Evolutionary conservation across 345 rosid genomes (phyloP).

Genomic region (Linum lewisii): DNA sequence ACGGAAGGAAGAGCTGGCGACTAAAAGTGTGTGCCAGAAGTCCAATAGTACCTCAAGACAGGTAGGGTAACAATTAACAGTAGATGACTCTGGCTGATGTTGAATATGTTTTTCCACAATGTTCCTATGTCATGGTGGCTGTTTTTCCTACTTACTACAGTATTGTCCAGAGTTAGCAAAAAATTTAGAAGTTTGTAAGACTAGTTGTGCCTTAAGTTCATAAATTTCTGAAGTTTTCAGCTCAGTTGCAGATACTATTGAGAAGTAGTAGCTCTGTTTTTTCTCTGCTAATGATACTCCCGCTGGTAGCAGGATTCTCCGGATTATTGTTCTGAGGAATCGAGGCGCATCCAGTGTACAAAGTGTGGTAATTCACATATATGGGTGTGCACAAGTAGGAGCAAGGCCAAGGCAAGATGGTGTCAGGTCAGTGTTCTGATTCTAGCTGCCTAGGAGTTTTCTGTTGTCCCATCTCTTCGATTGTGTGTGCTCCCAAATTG

Average conservation of each 20-base stretch:
- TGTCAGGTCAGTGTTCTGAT: conserved; percentile 57
- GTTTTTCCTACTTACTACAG: too few species aligned
- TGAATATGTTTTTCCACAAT: too few species aligned
- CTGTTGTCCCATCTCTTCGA: not conserved
- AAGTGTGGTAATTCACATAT: conserved; percentile 83
- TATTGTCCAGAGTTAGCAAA: not conserved
- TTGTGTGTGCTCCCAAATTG: not conserved
- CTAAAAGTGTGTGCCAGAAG: conserved; percentile 64
- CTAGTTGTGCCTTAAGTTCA: not conserved
- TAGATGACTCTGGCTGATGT: not conserved
- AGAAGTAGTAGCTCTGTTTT: not conserved
- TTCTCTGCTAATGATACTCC: not conserved
- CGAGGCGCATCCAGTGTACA: conserved; percentile 93
- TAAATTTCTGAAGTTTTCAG: too few species aligned
- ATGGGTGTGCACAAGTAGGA: conserved; percentile 90
- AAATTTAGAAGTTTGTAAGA: conserved; percentile 1
- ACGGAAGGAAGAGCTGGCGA: conserved; percentile 66
- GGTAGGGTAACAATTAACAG: conserved; percentile 29
- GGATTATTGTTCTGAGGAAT: conserved; percentile 75
- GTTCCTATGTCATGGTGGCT: too few species aligned
- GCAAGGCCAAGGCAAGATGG: conserved; percentile 91
- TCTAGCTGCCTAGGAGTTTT: not conserved
- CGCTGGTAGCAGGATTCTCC: conserved; percentile 39
- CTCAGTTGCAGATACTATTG: conserved; percentile 2
- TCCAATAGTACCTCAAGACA: conserved; percentile 41